Conservation (phyloP, 192 early-diverging fungal genomes). For the Dimargaris xerosporica region DNA sequence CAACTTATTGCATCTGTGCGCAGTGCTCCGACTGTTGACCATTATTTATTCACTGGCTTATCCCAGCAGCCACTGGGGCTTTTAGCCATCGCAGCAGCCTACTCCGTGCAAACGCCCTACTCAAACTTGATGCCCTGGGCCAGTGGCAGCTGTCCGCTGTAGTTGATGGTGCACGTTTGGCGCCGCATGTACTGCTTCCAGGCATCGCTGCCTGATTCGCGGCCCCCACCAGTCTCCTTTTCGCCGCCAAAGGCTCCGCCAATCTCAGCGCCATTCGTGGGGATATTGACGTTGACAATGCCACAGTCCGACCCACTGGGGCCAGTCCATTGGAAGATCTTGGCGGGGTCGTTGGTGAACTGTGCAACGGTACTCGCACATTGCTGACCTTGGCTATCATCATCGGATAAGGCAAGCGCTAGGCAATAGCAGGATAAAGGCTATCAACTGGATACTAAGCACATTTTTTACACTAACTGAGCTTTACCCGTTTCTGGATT, state of each 20-base stretch:
- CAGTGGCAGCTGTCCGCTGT: slow-evolving; percentile 67
- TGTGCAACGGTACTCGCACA: no score
- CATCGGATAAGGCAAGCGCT: no score
- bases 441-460: no score
- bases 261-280: slow-evolving; percentile 94
- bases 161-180: slow-evolving; percentile 76
- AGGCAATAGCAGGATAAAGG: no score
- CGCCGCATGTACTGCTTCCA: slow-evolving; percentile 89
- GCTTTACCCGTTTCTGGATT: no score
- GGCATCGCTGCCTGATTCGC: slow-evolving; percentile 76
- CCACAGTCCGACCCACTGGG: slow-evolving; percentile 83
- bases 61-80: no score
- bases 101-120: slow-evolving; percentile 17
- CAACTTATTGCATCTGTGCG: no score
- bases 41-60: no score
- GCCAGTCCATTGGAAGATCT: slow-evolving; percentile 88
- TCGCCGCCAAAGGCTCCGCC: slow-evolving; percentile 95
- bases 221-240: slow-evolving; percentile 92
- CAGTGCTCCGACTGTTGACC: no score
- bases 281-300: slow-evolving; percentile 89
- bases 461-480: no score
- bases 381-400: no score
- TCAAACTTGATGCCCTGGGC: slow-evolving; percentile 95
- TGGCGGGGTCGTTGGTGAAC: slow-evolving; percentile 65
- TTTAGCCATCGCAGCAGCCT: no score